Evolutionary conservation across 2,329 filamentous ascomycete species (phyloP), one percentile per base, ranked within the genome.

Genomic region (Talaromyces albobiverticillius): DNA sequence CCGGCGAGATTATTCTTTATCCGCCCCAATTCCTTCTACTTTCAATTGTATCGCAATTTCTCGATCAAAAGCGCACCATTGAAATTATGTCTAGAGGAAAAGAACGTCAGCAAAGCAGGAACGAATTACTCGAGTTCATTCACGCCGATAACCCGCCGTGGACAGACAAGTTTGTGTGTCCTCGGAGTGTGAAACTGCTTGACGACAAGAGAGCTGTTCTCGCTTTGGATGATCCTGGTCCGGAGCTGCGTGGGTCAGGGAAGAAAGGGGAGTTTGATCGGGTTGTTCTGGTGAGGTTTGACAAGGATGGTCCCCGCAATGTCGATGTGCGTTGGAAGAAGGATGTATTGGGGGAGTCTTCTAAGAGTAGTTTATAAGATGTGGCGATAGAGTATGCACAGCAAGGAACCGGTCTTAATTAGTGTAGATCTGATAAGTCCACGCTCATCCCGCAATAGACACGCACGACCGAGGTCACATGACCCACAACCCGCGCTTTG

Each of bases 1-100:
- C 69, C 2, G 85, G 85, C 25, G 79, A 88, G 36, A 85, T 96
- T 57, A 88, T 95, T 55, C 75, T 99, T 4, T 96, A 95, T 66
- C 94, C 94, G 3, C 94, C 94, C 0, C 94, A 97, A 66, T 87
- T 86, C 66, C 76, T 85, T 58, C 73, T 87, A 7, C 71, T 84
- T 2, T 72, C 78, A 40, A 67, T 85, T 5, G 70, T 82, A 1
- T 68, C 77, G 0, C 71, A 73, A 3, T 81, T 79, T 56, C 70
- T 84, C 9, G 72, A 77, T 16, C 61, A 70, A 65, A 68, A 43
- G 55, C 64, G 47, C 54, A 31, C 65, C 63, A 22, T 20, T 18
- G 46, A n/a, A 1, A 55, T 42, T 64, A 31, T 7, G 6, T 20
- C 11, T 40, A n/a, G 64, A 1, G 22, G 61, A 26, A 62, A 68